Percentiles rank a stretch among this genome's conserved stretches.
Evolutionary conservation across 768 basidiomycete species (phyloP).

Genomic region (Phanerodontia chrysosporium): DNA sequence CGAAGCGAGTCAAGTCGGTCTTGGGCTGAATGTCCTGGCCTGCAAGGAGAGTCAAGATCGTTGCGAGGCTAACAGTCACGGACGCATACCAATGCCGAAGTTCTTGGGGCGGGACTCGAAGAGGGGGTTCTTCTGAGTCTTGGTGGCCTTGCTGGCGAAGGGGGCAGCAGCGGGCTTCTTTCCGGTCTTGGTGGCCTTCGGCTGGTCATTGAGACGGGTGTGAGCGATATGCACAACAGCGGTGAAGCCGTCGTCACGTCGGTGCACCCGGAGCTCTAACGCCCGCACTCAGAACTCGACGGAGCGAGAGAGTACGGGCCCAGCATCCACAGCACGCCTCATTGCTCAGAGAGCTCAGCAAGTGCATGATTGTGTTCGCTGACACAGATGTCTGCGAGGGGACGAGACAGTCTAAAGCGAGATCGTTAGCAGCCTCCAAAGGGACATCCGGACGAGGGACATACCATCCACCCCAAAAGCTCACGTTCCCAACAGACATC

Average conservation of each 20-base stretch:
- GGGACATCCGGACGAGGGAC: constrained; percentile 16
- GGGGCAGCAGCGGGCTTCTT: constrained; percentile 88
- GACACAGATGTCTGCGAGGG: constrained; percentile 3
- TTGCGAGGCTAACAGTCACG: neutral
- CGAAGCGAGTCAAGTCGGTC: constrained; percentile 91
- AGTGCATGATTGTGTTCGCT: constrained; percentile 9
- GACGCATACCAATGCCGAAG: constrained; percentile 84
- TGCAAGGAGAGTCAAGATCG: constrained; percentile 26
- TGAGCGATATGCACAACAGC: constrained; percentile 23
- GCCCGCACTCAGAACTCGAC: constrained; percentile 27
- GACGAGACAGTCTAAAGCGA: neutral
- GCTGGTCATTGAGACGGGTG: constrained; percentile 92
- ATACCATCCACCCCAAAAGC: constrained; percentile 16
- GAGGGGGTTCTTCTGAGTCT: constrained; percentile 90
- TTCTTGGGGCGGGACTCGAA: constrained; percentile 89
- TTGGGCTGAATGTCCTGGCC: constrained; percentile 92
- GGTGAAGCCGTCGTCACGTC: constrained; percentile 28
- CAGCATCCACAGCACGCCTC: constrained; percentile 39
- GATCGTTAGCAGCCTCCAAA: neutral
- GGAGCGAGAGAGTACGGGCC: constrained; percentile 27
- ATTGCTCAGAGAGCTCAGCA: constrained; percentile 38
- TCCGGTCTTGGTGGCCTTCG: constrained; percentile 65
- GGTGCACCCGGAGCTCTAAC: constrained; percentile 51
- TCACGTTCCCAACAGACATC: neutral
- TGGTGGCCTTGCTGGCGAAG: constrained; percentile 71